Conservation (phyloP, 108 stramenopile species). For the Fistulifera solaris region DNA sequence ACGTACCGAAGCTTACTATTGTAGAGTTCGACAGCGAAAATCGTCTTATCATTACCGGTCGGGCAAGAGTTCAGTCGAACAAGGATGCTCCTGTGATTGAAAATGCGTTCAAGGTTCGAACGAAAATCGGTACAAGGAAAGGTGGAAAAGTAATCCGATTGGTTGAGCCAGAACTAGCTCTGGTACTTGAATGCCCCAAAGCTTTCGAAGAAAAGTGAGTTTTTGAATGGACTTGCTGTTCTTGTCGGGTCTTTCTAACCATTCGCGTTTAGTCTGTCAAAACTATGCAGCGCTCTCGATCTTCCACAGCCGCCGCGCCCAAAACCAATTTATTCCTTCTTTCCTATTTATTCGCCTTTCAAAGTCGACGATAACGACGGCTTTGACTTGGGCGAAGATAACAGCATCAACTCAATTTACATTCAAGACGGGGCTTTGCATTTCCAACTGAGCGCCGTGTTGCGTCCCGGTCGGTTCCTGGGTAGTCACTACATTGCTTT, state of each 20-base stretch:
- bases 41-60: conserved; percentile 71
- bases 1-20: conserved; percentile 61
- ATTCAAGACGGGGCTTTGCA: conserved; percentile 70
- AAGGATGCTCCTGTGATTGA: conserved; percentile 56
- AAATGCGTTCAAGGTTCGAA: conserved; percentile 75
- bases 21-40: conserved; percentile 71
- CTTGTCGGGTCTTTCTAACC: too few relatives aligned
- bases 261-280: not conserved
- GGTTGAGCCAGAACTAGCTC: conserved; percentile 63
- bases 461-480: conserved; percentile 79
- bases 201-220: conserved; percentile 61
- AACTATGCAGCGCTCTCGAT: conserved; percentile 1
- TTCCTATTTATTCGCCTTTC: conserved; percentile 77
- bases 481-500: conserved; percentile 84
- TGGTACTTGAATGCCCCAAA: conserved; percentile 74
- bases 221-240: too few relatives aligned
- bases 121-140: conserved; percentile 68
- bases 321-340: conserved; percentile 68
- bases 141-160: conserved; percentile 66
- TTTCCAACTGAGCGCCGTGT: conserved; percentile 67
- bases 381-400: conserved; percentile 81
- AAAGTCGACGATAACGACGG: conserved; percentile 69
- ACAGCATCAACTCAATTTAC: conserved; percentile 54
- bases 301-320: conserved; percentile 21
- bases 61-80: conserved; percentile 52